Conservation (phyloP, 2,329 filamentous ascomycete genomes). For the Fusarium sp. region DNA sequence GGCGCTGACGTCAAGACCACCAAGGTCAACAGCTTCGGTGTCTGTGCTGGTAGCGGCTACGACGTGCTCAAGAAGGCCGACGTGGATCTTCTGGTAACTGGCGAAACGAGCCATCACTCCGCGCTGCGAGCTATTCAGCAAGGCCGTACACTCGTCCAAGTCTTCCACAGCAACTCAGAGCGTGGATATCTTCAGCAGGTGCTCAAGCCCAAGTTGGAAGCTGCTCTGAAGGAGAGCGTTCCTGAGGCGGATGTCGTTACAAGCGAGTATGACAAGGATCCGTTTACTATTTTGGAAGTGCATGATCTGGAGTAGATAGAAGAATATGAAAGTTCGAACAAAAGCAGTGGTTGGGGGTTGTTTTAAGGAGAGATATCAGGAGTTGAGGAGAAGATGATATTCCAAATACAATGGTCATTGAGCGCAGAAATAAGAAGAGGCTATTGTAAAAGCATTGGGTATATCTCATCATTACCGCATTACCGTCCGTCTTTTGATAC, state of each 20-base stretch:
- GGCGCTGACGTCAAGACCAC: slow-evolving; percentile 56
- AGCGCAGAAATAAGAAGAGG: background rate
- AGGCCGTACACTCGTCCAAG: slow-evolving; percentile 84
- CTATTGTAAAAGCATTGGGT: slow-evolving; percentile 39
- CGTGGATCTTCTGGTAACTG: slow-evolving; percentile 89
- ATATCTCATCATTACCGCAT: slow-evolving; percentile 40
- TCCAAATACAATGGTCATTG: background rate
- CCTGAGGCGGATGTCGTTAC: slow-evolving; percentile 75
- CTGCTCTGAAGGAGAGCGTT: slow-evolving; percentile 67
- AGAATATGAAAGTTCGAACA: too few relatives aligned
- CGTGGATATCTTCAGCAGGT: slow-evolving; percentile 82
- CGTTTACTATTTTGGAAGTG: slow-evolving; percentile 82
- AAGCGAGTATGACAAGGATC: slow-evolving; percentile 87
- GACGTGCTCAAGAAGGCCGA: slow-evolving; percentile 78
- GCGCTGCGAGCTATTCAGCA: slow-evolving; percentile 88
- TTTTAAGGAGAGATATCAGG: slow-evolving; percentile 7
- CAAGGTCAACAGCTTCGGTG: slow-evolving; percentile 78
- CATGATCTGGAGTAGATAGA: slow-evolving; percentile 52
- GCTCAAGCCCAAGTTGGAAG: slow-evolving; percentile 76
- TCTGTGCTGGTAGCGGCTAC: slow-evolving; percentile 91
- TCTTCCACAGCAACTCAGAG: slow-evolving; percentile 96
- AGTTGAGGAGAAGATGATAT: slow-evolving; percentile 10
- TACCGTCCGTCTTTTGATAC: slow-evolving; percentile 38
- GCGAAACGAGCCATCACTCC: slow-evolving; percentile 94
- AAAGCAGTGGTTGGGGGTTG: background rate